Percentiles rank a stretch among this genome's conserved stretches.
phyloP scores from a whole-genome alignment of 2,329 filamentous ascomycete genomes.

The Rhytidhysteron rufulum region DNA sequence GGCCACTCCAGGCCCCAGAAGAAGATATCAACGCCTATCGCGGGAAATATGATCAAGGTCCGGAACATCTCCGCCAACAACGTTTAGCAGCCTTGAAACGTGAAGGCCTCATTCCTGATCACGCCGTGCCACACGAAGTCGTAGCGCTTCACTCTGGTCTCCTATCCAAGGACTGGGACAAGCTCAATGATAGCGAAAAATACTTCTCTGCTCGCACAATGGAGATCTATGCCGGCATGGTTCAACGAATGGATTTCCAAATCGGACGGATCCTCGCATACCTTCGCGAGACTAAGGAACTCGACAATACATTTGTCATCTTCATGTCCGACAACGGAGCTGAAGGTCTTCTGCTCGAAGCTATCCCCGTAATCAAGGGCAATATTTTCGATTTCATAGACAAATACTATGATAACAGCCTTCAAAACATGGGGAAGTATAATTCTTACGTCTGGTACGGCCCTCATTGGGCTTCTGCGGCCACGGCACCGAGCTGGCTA shows the following conservation, averaged over 20 bases:
- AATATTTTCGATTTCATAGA: constrained; percentile 27
- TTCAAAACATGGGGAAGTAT: constrained; percentile 32
- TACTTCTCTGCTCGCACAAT: constrained; percentile 36
- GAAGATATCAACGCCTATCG: constrained; percentile 17
- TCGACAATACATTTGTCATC: constrained; percentile 35
- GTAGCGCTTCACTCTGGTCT: constrained; percentile 12
- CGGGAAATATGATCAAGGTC: constrained; percentile 22
- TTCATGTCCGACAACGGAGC: constrained; percentile 40
- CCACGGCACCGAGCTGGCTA: constrained; percentile 15
- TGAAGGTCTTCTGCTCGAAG: constrained; percentile 30
- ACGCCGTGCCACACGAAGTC: constrained; percentile 17
- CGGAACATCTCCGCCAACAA: constrained; percentile 16
- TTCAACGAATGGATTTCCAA: constrained; percentile 29
- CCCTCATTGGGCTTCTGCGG: constrained; percentile 26
- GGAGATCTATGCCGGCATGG: constrained; percentile 36
- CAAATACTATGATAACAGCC: constrained; percentile 36
- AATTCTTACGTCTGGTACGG: constrained; percentile 38
- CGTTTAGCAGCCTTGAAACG: constrained; percentile 16
- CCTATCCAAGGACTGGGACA: constrained; percentile 11
- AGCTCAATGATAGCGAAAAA: constrained; percentile 31
- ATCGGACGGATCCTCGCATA: constrained; percentile 31
- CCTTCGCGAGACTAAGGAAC: constrained; percentile 24
- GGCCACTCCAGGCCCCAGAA: constrained; percentile 25
- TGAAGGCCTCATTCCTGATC: constrained; percentile 11
- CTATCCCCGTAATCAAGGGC: constrained; percentile 25